Conservation (phyloP, 768 basidiomycete genomes). For the Amanita rimosa region DNA sequence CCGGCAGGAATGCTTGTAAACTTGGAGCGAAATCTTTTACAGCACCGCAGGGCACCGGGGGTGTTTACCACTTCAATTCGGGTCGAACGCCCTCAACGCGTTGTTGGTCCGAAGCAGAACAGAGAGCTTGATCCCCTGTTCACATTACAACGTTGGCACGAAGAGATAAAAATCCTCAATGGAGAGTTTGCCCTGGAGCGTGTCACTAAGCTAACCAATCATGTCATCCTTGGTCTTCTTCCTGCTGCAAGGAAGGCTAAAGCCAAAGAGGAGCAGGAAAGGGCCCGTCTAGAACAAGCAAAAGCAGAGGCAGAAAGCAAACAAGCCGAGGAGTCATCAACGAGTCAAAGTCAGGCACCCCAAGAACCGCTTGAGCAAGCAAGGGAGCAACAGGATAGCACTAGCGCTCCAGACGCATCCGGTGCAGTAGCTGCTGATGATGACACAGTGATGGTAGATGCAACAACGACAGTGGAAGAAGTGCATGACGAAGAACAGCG, state of each 20-base stretch:
- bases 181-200: conserved; percentile 65
- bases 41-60: conserved; percentile 34
- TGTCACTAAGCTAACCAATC: conserved; percentile 53
- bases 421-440: conserved; percentile 7
- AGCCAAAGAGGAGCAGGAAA: conserved; percentile 44
- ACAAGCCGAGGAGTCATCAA: conserved; percentile 21
- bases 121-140: conserved; percentile 70
- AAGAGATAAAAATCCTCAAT: conserved; percentile 76
- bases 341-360: conserved; percentile 6
- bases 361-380: not conserved
- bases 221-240: conserved; percentile 61
- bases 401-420: conserved; percentile 8
- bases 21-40: conserved; percentile 42
- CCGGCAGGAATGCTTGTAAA: conserved; percentile 53
- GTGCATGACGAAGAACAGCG: conserved; percentile 36
- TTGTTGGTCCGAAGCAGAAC: conserved; percentile 29
- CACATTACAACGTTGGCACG: conserved; percentile 81
- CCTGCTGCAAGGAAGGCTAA: conserved; percentile 62
- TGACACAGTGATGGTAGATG: conserved; percentile 25
- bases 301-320: conserved; percentile 20
- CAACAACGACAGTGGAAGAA: conserved; percentile 22
- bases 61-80: conserved; percentile 46
- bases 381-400: conserved; percentile 1
- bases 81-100: conserved; percentile 42
- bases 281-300: conserved; percentile 29